Evolutionary conservation across 2,329 filamentous ascomycete species (phyloP).

Genomic region (Ophiostoma ulmi): DNA sequence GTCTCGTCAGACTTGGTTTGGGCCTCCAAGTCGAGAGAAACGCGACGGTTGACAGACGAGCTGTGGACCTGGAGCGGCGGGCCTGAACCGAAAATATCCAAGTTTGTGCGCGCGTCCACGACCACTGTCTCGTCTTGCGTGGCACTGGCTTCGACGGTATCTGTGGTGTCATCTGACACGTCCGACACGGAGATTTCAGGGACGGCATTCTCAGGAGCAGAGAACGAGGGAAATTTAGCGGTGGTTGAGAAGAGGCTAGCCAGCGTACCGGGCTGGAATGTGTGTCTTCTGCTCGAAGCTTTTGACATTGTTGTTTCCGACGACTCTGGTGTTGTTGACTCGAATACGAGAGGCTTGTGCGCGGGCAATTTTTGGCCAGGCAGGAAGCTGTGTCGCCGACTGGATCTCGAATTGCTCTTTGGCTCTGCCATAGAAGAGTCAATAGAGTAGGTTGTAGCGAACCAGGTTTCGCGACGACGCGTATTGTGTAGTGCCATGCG

Average conservation of each 20-base stretch:
- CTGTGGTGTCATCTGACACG: neutral
- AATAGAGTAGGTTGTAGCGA: neutral
- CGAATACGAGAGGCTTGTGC: neutral
- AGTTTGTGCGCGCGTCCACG: constrained; percentile 34
- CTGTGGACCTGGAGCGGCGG: constrained; percentile 21
- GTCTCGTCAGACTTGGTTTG: neutral
- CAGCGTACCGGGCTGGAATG: constrained; percentile 19
- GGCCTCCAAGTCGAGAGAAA: constrained; percentile 13
- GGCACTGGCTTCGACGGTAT: neutral
- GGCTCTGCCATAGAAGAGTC: constrained; percentile 22
- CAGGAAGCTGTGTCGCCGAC: constrained; percentile 32
- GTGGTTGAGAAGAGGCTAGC: neutral
- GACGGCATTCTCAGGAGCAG: neutral
- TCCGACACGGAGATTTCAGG: constrained; percentile 14
- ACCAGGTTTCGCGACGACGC: constrained; percentile 31
- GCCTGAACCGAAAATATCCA: constrained; percentile 34
- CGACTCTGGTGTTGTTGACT: neutral
- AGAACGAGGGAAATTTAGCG: neutral
- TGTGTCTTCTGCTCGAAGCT: constrained; percentile 17
- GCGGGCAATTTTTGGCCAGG: neutral
- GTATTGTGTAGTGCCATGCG: constrained; percentile 32
- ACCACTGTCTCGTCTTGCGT: constrained; percentile 24
- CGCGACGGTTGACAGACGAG: neutral
- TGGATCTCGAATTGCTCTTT: neutral
- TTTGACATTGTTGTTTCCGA: neutral